Evolutionary conservation across 2,329 filamentous ascomycete genomes (phyloP).

Genomic region (Graphilbum fragrans): DNA sequence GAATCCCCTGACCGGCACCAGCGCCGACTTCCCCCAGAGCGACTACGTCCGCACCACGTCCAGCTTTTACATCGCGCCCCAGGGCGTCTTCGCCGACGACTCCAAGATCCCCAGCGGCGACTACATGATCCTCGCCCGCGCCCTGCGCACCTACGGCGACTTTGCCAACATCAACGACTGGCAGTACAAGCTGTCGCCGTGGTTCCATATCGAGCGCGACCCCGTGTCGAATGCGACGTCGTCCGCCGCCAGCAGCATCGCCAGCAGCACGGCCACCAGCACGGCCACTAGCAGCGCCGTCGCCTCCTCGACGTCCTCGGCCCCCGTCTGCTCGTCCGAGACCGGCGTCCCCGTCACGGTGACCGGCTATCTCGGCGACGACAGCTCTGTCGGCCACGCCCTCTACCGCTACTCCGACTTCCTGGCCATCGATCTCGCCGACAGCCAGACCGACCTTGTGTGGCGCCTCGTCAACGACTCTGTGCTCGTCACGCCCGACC

Average conservation of each 20-base stretch:
- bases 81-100: conserved; percentile 6
- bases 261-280: not conserved
- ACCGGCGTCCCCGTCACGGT: too few species aligned
- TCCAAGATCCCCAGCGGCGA: conserved; percentile 8
- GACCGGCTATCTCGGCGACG: conserved; percentile 6
- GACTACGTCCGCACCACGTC: not conserved
- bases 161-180: conserved; percentile 9
- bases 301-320: too few species aligned
- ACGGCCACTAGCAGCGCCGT: not conserved
- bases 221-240: not conserved
- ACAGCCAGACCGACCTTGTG: not conserved
- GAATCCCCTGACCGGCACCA: not conserved
- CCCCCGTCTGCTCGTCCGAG: too few species aligned
- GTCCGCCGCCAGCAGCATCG: not conserved
- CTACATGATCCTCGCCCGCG: conserved; percentile 10
- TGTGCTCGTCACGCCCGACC: not conserved
- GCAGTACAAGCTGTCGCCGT: conserved; percentile 10
- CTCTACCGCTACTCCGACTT: conserved; percentile 10
- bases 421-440: conserved; percentile 7
- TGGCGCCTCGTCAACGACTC: not conserved
- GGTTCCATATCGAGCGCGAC: conserved; percentile 8
- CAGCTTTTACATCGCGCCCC: not conserved
- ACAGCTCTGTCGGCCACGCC: conserved; percentile 1
- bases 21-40: conserved; percentile 1
- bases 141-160: conserved; percentile 12